phyloP scores from a whole-genome alignment of 202 grass and related monocot genomes.

The Panicum virgatum region DNA sequence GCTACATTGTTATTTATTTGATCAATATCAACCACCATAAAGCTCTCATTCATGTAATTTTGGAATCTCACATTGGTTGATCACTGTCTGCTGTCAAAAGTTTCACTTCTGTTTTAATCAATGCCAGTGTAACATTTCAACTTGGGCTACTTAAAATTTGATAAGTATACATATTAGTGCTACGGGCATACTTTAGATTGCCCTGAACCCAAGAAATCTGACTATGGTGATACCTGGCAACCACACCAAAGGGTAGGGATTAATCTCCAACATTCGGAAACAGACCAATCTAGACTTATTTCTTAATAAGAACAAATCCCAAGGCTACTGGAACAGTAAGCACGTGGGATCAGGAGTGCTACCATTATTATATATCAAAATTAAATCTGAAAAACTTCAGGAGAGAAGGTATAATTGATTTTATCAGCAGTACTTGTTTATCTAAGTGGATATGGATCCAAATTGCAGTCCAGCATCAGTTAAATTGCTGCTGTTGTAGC shows the following conservation, averaged over 20 bases:
- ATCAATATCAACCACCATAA: not conserved
- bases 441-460: not conserved
- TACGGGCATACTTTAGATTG: not conserved
- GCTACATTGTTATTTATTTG: not conserved
- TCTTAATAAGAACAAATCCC: not conserved
- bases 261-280: not conserved
- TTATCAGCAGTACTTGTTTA: not conserved
- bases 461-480: not conserved
- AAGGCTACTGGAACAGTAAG: not conserved
- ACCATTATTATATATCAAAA: not conserved
- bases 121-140: not conserved
- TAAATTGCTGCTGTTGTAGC: not conserved
- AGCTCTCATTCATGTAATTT: not conserved
- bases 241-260: not conserved
- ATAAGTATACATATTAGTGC: not conserved
- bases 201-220: not conserved
- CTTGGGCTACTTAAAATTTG: not conserved
- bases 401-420: not conserved
- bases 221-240: not conserved
- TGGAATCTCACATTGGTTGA: not conserved
- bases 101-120: not conserved
- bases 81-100: not conserved
- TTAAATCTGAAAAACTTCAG: not conserved
- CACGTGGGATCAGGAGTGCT: not conserved
- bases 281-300: not conserved